A percentile compares a stretch with the other conserved stretches of the same genome.
These are phyloP conservation scores for slime mould (Dictyostelium discoideum) DNA, from an alignment of 78 protist genomes.

Conservation along the genomic window dicty_2.7 NC_007090.3:461001-461500, in stretches of 20 bases:
- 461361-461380: background rate
- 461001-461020: slow-evolving; percentile 45
- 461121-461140: slow-evolving; percentile 45
- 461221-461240: background rate
- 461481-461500: slow-evolving; percentile 20
- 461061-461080: background rate
- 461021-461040: slow-evolving; percentile 22
- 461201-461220: background rate
- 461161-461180: background rate
- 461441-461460: background rate
- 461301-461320: slow-evolving; percentile 69
- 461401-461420: background rate
- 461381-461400: background rate
- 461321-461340: background rate
- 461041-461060: slow-evolving; percentile 6
- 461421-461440: background rate
- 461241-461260: background rate
- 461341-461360: background rate
- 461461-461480: slow-evolving; percentile 4
- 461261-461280: slow-evolving; percentile 33
- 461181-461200: too few relatives aligned
- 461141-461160: background rate
- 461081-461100: background rate
- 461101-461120: background rate
- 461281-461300: slow-evolving; percentile 57